Evolutionary conservation across 140 eudicot species (phyloP).

Genomic region (Flaveria floridana): DNA sequence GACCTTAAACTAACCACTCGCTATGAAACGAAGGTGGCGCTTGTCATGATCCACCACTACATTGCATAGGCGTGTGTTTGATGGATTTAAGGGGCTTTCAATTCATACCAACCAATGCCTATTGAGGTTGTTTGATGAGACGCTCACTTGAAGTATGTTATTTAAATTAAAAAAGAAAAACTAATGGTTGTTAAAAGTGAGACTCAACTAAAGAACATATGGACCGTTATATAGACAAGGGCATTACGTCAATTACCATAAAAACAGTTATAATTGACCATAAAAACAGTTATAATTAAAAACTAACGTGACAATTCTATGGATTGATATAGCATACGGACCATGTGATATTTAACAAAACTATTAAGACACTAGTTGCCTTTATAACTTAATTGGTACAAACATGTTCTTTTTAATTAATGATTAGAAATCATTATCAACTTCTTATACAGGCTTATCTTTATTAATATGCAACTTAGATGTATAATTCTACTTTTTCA

Average conservation of each 20-base stretch:
- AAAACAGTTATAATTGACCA: not conserved
- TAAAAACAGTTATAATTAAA: not conserved
- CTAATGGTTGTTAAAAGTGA: not conserved
- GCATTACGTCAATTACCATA: not conserved
- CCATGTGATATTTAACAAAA: not conserved
- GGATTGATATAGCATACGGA: not conserved
- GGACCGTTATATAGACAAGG: slow-evolving; percentile 1
- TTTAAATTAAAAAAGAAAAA: not conserved
- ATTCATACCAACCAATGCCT: not conserved
- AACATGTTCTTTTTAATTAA: not conserved
- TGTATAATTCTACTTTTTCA: not conserved
- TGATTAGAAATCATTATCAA: not conserved
- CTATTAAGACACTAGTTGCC: not conserved
- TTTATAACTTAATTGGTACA: not conserved
- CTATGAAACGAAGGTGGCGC: not conserved
- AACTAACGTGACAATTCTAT: not conserved
- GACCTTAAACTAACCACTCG: not conserved
- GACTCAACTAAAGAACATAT: not conserved
- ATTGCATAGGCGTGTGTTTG: not conserved
- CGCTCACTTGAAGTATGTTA: not conserved
- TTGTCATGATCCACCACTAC: not conserved
- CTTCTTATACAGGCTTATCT: too few species aligned
- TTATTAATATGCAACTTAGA: too few species aligned
- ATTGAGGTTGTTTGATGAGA: not conserved
- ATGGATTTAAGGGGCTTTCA: not conserved